A percentile compares a stretch with the other conserved stretches of the same genome.
Evolutionary conservation across 805 yeast species (phyloP).

Genomic region (Spathaspora sp.): DNA sequence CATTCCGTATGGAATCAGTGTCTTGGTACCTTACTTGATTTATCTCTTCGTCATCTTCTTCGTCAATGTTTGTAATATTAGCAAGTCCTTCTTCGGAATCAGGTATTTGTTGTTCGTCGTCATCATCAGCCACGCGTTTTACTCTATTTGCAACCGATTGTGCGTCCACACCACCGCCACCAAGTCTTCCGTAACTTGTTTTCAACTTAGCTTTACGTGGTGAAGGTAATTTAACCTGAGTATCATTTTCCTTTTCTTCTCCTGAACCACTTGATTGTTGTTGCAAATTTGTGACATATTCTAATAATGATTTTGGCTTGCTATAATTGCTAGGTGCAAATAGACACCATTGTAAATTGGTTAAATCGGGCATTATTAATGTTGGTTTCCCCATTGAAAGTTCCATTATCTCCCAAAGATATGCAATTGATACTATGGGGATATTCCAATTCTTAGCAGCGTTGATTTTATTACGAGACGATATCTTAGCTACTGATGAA

Average conservation of each 20-base stretch:
- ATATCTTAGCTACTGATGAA: conserved; percentile 29
- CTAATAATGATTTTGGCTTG: conserved; percentile 10
- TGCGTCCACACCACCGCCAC: conserved; percentile 5
- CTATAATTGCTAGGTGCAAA: conserved; percentile 37
- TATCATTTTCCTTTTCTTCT: conserved; percentile 12
- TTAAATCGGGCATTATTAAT: conserved; percentile 34
- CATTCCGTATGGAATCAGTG: conserved; percentile 15
- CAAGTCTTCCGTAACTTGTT: conserved; percentile 37
- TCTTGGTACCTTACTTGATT: conserved; percentile 23
- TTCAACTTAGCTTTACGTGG: conserved; percentile 46
- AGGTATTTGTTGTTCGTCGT: conserved; percentile 3
- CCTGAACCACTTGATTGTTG: conserved; percentile 3
- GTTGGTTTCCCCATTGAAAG: conserved; percentile 16
- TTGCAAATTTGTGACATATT: conserved; percentile 7
- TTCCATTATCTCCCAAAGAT: conserved; percentile 49
- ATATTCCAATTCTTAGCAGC: conserved; percentile 57
- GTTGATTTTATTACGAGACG: conserved; percentile 50
- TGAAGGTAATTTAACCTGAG: conserved; percentile 39
- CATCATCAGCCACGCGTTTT: conserved; percentile 1
- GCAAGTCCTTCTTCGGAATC: conserved; percentile 2
- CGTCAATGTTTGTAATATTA: conserved; percentile 14
- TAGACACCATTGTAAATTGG: conserved; percentile 52
- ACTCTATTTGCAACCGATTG: not conserved
- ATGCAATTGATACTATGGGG: conserved; percentile 56
- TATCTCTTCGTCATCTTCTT: conserved; percentile 14